Percentiles rank a stretch among this genome's conserved stretches.
Conservation (phyloP, 2,329 filamentous ascomycete genomes). For the Epichloe typhina region DNA sequence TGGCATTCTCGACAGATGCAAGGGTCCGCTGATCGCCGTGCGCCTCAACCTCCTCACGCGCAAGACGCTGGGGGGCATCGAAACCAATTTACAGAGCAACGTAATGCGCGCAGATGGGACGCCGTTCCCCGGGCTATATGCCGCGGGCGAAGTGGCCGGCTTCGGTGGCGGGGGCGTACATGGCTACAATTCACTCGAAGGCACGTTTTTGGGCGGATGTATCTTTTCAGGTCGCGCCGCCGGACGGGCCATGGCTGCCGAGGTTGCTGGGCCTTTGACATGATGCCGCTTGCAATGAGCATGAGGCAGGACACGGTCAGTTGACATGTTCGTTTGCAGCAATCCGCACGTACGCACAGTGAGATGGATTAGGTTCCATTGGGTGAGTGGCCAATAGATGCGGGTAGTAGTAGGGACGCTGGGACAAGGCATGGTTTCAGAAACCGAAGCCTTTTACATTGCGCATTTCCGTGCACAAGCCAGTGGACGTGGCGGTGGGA, state of each 20-base stretch:
- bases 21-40: constrained; percentile 47
- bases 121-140: constrained; percentile 41
- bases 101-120: constrained; percentile 37
- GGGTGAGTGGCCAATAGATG: too few relatives aligned
- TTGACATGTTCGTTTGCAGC: too few relatives aligned
- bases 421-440: too few relatives aligned
- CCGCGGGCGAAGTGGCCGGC: constrained; percentile 46
- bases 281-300: not conserved
- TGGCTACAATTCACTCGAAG: constrained; percentile 48
- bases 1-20: constrained; percentile 36
- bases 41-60: constrained; percentile 47
- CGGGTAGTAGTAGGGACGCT: too few relatives aligned
- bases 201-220: constrained; percentile 48
- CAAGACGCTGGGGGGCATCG: constrained; percentile 48
- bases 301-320: too few relatives aligned
- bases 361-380: too few relatives aligned
- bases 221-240: constrained; percentile 48
- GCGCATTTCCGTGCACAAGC: too few relatives aligned
- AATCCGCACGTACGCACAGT: too few relatives aligned
- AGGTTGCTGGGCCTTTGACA: constrained; percentile 14
- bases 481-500: too few relatives aligned
- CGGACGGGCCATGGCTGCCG: constrained; percentile 39
- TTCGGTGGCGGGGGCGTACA: constrained; percentile 51
- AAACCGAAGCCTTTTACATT: too few relatives aligned
- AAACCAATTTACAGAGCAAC: constrained; percentile 44